Percentiles rank a stretch among this genome's conserved stretches.
phyloP scores from a whole-genome alignment of 768 basidiomycete species.

The Termitomyces sp. region DNA sequence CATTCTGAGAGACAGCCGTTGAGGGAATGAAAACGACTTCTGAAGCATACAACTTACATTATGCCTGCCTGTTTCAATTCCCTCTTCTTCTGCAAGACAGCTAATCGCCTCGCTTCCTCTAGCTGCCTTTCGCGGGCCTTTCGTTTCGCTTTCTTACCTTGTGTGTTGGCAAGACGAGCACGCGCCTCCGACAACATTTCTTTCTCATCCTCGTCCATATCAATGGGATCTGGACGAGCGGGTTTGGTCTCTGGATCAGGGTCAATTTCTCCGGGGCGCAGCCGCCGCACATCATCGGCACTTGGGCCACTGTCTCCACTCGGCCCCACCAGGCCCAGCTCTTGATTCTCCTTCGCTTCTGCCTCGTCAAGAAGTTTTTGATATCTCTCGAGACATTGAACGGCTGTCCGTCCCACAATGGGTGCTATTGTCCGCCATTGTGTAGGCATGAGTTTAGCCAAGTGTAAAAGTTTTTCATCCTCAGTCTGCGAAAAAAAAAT shows the following conservation, averaged over 20 bases:
- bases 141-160: constrained; percentile 99
- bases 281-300: constrained; percentile 86
- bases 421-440: constrained; percentile 99
- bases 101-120: constrained; percentile 92
- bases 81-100: constrained; percentile 95
- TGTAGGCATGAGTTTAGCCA: constrained; percentile 98
- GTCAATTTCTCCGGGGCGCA: constrained; percentile 96
- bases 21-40: constrained; percentile 4
- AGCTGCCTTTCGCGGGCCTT: constrained; percentile 97
- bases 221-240: constrained; percentile 97
- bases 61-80: constrained; percentile 98
- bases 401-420: constrained; percentile 96
- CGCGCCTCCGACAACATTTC: constrained; percentile 99
- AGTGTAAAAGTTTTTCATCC: constrained; percentile 96
- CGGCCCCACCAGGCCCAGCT: constrained; percentile 86
- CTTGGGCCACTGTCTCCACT: constrained; percentile 78
- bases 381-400: constrained; percentile 96
- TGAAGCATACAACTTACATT: constrained; percentile 54
- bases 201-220: constrained; percentile 99
- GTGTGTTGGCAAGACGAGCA: constrained; percentile 96
- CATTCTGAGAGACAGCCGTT: constrained; percentile 50
- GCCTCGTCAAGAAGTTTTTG: constrained; percentile 98
- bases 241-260: constrained; percentile 99
- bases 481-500: constrained; percentile 63
- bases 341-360: constrained; percentile 94